These are phyloP conservation scores for Chlorella variabilis DNA, from an alignment of 163 green algal genomes.

Conservation along the genomic window DNA sequence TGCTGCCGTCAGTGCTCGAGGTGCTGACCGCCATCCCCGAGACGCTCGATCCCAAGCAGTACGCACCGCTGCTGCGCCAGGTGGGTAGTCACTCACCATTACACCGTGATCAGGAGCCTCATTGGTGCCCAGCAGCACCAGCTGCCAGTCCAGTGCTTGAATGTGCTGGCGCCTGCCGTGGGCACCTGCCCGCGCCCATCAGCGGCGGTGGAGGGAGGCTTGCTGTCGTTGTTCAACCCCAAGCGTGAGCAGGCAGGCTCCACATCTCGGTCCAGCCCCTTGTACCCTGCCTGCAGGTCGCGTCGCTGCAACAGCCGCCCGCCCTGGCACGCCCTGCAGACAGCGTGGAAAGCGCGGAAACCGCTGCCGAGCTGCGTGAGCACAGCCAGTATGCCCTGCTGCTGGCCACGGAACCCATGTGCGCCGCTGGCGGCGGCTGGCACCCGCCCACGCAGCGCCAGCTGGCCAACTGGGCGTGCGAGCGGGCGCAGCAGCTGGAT, in stretches of 20 bases:
- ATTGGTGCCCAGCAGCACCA: too few species aligned
- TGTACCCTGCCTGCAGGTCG: slow-evolving; percentile 12
- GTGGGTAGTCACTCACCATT: too few species aligned
- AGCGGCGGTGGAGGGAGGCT: too few species aligned
- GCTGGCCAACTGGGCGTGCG: slow-evolving; percentile 34
- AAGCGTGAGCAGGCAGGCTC: too few species aligned
- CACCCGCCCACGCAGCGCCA: slow-evolving; percentile 32
- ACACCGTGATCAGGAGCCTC: too few species aligned
- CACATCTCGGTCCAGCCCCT: too few species aligned
- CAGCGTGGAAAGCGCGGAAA: slow-evolving; percentile 12
- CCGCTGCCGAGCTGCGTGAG: neutral
- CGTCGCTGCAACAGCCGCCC: slow-evolving; percentile 5
- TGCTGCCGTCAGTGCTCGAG: slow-evolving; percentile 35
- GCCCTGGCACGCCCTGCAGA: slow-evolving; percentile 11
- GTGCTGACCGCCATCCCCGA: slow-evolving; percentile 40
- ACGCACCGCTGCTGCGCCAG: slow-evolving; percentile 27
- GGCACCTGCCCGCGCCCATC: too few species aligned
- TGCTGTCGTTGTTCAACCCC: too few species aligned
- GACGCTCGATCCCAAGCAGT: slow-evolving; percentile 23
- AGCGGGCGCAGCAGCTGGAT: slow-evolving; percentile 36
- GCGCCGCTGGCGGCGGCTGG: slow-evolving; percentile 13
- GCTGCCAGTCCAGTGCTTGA: too few species aligned
- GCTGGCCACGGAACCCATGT: slow-evolving; percentile 42
- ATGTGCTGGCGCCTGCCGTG: too few species aligned
- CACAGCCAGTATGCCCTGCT: slow-evolving; percentile 6